Percentiles rank a stretch among this genome's conserved stretches.
Conservation (phyloP, 257 asterid genomes). For the Solanum habrochaites region DNA sequence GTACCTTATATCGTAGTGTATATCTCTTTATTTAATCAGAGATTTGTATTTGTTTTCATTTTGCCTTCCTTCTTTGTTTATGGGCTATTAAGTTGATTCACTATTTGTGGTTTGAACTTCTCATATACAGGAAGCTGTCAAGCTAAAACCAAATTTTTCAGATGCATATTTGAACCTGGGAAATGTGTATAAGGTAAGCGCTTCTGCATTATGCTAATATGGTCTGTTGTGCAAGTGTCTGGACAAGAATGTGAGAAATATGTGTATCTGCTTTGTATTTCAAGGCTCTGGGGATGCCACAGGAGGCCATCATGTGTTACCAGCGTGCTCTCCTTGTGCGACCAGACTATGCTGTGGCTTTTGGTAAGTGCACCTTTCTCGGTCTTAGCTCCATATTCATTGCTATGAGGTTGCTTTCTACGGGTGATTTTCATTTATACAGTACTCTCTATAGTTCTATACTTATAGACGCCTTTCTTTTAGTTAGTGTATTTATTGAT, state of each 20-base stretch:
- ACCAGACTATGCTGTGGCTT: conserved; percentile 95
- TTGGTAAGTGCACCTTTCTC: conserved; percentile 44
- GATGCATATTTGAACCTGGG: conserved; percentile 95
- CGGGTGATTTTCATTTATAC: background rate
- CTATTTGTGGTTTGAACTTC: background rate
- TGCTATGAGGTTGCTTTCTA: background rate
- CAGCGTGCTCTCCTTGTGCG: conserved; percentile 86
- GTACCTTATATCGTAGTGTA: background rate
- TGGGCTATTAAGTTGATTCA: background rate
- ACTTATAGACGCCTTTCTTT: background rate
- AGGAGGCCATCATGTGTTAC: conserved; percentile 87
- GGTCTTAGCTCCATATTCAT: background rate
- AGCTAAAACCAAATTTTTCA: conserved; percentile 83
- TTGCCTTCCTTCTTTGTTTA: background rate
- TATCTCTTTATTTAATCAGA: background rate
- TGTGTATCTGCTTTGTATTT: conserved; percentile 40
- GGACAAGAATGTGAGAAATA: conserved; percentile 38
- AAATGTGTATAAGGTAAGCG: conserved; percentile 89
- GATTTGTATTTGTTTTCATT: background rate
- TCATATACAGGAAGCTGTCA: conserved; percentile 83
- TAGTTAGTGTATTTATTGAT: background rate
- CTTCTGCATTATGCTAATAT: conserved; percentile 28
- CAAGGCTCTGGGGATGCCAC: conserved; percentile 92
- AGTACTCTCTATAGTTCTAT: background rate
- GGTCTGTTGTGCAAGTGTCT: conserved; percentile 34